phyloP scores from a whole-genome alignment of 2,329 filamentous ascomycete genomes.

The Penicillium carneum region DNA sequence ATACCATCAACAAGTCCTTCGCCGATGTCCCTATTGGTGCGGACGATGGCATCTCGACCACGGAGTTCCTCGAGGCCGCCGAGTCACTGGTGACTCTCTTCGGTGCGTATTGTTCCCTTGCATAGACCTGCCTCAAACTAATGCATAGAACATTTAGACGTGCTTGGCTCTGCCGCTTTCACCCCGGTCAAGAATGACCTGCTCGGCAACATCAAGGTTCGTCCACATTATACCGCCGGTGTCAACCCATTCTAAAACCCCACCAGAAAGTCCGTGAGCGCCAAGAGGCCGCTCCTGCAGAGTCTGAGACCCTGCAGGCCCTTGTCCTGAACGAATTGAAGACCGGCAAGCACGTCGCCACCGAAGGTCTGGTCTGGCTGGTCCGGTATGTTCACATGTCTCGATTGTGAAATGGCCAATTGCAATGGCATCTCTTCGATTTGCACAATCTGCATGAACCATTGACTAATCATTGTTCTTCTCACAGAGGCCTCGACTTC shows the following conservation, averaged over 20 bases:
- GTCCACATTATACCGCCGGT: conserved; percentile 23
- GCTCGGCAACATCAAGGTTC: conserved; percentile 86
- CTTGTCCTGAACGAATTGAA: conserved; percentile 88
- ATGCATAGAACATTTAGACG: conserved; percentile 53
- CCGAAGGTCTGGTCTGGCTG: conserved; percentile 91
- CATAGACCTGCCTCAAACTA: conserved; percentile 16
- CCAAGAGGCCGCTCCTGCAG: conserved; percentile 76
- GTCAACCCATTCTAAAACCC: conserved; percentile 23
- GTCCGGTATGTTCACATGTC: conserved; percentile 67
- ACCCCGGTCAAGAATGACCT: conserved; percentile 90
- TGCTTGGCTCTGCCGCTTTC: conserved; percentile 76
- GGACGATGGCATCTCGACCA: conserved; percentile 79
- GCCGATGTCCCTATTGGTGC: conserved; percentile 78
- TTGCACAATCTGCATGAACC: neutral
- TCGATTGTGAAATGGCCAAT: neutral
- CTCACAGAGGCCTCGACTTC: conserved; percentile 84
- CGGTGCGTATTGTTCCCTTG: conserved; percentile 60
- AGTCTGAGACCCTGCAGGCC: conserved; percentile 84
- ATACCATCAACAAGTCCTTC: conserved; percentile 84
- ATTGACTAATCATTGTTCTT: conserved; percentile 1
- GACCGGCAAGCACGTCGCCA: conserved; percentile 84
- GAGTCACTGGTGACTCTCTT: conserved; percentile 88
- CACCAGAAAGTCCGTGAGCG: conserved; percentile 85
- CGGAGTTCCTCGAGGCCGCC: conserved; percentile 87
- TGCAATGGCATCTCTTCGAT: neutral